Conservation (phyloP, 352 stramenopile species). For the Phytophthora tubulina region DNA sequence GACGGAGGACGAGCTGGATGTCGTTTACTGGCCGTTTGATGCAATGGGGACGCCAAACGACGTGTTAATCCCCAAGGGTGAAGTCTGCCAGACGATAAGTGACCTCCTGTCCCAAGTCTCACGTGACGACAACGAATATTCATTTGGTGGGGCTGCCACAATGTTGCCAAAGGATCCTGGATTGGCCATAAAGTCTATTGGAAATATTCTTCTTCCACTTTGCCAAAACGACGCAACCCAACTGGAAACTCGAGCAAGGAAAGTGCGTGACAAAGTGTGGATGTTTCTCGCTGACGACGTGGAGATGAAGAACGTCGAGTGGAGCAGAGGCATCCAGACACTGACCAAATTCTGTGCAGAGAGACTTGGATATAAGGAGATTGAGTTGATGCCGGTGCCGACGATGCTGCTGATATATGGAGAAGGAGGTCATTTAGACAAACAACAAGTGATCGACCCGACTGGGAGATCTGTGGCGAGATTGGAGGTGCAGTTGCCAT, state of each 20-base stretch:
- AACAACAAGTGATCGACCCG: neutral
- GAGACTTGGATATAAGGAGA: too few species aligned
- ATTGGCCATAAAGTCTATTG: neutral
- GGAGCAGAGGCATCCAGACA: neutral
- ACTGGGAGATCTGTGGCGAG: neutral
- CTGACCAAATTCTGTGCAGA: neutral
- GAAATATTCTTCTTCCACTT: neutral
- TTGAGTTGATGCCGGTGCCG: neutral
- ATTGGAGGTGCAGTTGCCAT: neutral
- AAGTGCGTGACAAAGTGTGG: neutral
- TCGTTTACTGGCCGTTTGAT: conserved; percentile 1
- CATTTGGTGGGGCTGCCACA: conserved; percentile 10
- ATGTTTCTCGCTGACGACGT: neutral
- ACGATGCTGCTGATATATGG: neutral
- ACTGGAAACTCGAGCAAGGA: neutral
- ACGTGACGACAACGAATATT: conserved; percentile 1
- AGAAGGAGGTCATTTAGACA: neutral
- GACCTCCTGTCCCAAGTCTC: conserved; percentile 16
- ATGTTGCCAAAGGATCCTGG: neutral
- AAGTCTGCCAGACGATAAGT: conserved; percentile 16
- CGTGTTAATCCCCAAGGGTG: conserved; percentile 15
- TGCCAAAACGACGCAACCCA: too few species aligned
- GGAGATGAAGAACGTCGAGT: too few species aligned
- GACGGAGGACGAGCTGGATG: too few species aligned
- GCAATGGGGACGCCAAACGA: conserved; percentile 14